Conservation (phyloP, 208 protist genomes). For the Leishmania mexicana region DNA sequence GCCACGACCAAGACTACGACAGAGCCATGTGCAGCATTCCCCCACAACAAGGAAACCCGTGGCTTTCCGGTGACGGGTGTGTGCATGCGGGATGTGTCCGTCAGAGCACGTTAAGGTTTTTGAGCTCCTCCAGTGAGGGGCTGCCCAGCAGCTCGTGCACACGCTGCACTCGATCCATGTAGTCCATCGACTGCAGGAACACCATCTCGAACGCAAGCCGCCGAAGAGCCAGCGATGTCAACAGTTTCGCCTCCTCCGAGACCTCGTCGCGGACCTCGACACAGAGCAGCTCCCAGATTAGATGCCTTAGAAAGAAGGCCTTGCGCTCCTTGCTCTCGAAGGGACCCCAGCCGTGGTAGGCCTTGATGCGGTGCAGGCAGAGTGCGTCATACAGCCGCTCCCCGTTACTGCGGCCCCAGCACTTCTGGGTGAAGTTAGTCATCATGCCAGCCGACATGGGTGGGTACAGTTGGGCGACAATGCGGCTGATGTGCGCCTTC, state of each 20-base stretch:
- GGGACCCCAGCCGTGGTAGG: slow-evolving; percentile 71
- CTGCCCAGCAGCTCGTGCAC: slow-evolving; percentile 69
- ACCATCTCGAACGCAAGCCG: slow-evolving; percentile 88
- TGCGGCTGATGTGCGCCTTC: slow-evolving; percentile 72
- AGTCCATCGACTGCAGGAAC: slow-evolving; percentile 87
- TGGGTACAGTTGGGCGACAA: slow-evolving; percentile 75
- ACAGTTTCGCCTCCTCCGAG: slow-evolving; percentile 57
- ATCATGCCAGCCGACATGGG: slow-evolving; percentile 80
- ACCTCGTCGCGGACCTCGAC: slow-evolving; percentile 62
- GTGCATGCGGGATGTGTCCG: not conserved
- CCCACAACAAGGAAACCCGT: not conserved
- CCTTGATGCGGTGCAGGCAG: slow-evolving; percentile 73
- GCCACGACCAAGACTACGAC: not conserved
- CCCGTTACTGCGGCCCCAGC: slow-evolving; percentile 84
- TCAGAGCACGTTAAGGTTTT: slow-evolving; percentile 60
- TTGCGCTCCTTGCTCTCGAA: slow-evolving; percentile 86
- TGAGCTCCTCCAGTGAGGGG: slow-evolving; percentile 71
- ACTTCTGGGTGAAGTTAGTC: slow-evolving; percentile 94
- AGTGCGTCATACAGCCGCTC: slow-evolving; percentile 89
- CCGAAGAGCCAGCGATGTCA: slow-evolving; percentile 59
- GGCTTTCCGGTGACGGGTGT: not conserved
- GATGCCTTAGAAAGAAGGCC: slow-evolving; percentile 82
- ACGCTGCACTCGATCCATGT: slow-evolving; percentile 83
- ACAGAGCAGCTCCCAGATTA: slow-evolving; percentile 79
- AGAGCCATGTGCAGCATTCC: not conserved